Base-by-base conservation (phyloP, 208 protist genomes). In the Porcisia deanei region DNA sequence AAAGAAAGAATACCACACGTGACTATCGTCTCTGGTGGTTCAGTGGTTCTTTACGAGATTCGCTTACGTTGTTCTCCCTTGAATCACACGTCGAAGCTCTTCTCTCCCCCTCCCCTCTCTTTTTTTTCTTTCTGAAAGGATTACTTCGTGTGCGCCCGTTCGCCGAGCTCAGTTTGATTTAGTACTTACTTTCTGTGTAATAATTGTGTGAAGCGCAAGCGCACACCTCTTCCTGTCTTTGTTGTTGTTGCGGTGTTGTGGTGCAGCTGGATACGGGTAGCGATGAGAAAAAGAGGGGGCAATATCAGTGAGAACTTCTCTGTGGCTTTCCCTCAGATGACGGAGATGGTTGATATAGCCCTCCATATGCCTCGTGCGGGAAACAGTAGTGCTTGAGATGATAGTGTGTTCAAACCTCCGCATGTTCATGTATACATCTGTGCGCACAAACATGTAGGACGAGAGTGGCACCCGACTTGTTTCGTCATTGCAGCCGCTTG, bases 1-100 rank as follows among this genome's bases (percentile, higher is more conserved):
- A 67, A 67, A 75, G 34, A 9, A 57, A 74, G 79, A 52, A 59
- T 68, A n/a, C 39, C 57, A 30, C 53, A 47, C 53, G 39, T 41
- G 37, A 47, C 2, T 49, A 0, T 7, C 22, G 9, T 37, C 22
- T 2, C 41, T 52, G 34, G 9, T 30, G 41, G 18, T 67, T 20
- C 41, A 9, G 34, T 30, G 18, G 34, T 67, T 30, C 41, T 45
- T 25, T 34, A 43, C 41, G 20, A n/a, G 41, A 49, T 30, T 49
- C 10, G 8, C 14, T 14, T 8, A 67, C 14, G 45, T 22, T 4
- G 9, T 2, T 4, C 18, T 25, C 8, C 25, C 39, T 47, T 22
- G 47, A 52, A 52, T 49, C 41, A 49, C 7, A 34, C 20, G 41
- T 37, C 2, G 41, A 52, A 25, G 37, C 10, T 5, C 34, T 6